Evolutionary conservation across 1,139 yeast species (phyloP), one percentile per base, ranked within the genome.

Genomic region (Taphrina communis): DNA sequence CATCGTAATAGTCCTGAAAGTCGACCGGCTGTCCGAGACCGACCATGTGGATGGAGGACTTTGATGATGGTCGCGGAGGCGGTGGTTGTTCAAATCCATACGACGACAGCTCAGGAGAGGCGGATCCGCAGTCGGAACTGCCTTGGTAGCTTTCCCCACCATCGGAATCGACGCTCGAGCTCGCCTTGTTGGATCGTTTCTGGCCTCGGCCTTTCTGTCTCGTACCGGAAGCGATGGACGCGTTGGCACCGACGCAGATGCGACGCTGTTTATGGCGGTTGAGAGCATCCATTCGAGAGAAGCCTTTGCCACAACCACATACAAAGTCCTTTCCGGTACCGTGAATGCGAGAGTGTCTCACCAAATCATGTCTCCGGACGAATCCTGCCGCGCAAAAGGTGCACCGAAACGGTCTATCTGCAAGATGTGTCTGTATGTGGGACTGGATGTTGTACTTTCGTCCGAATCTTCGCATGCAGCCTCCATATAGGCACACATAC

Each of bases 351-450:
- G 86, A 87, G 76, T 95, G 99, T 71, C 99, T 84, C 71, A 92
- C 86, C 74, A 95, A 82, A 78, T 95, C 99, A 77, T 95, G 99
- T 73, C 95, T 97, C 60, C 96, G 82, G 17, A 90, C 96, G 79
- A 90, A 90, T 63, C 87, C 83, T 72, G 90, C 88, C 6, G 79
- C 78, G 74, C 88, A 85, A 12, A 75, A 73, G 4, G 86, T 85
- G 77, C 94, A 89, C 1, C 77, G 71, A 75, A 89, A 87, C 5
- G 99, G 99, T 69, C 98, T 82, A 78, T 95, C 99, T 77, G 95
- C 88, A 67, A 95, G 80, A 81, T 95, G 99, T 0, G 99, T 95
- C 77, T 95, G 99, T 70, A 95, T 93, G 77, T 95, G 99, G 0
- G 97, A 91, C 71, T 98, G 83, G n/a, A 91, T 92, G 76, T 95